Evolutionary conservation across 2,329 filamentous ascomycete genomes (phyloP), one percentile per base, ranked within the genome.

Genomic region (Chaetomium globosum): DNA sequence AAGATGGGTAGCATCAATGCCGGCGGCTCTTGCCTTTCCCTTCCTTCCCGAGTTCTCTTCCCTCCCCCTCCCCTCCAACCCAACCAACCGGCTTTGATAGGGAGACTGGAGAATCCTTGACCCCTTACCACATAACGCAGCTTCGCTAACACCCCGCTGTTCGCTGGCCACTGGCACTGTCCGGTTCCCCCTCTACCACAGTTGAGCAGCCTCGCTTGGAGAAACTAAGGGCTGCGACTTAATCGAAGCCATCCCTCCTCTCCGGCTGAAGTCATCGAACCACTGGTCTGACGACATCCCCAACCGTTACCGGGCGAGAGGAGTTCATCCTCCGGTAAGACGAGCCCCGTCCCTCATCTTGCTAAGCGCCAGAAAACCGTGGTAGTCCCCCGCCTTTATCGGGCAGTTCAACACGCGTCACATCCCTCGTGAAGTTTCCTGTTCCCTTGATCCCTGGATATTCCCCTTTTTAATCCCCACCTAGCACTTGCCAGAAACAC

Each of bases 51-150:
- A 61, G 54, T 46, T 43, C 54, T 51, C 48, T 59, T 54, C 28
- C 33, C 33, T 36, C 33, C 58, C 28, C 26, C 26, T n/a, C 26
- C 26, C 58, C 65, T 64, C 67, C 61, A 36, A 67, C 69, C 46
- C 68, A 72, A 67, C 69, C 69, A 72, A 64, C 63, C 65, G 61
- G 66, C 63, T n/a, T 67, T 63, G 67, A 66, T 59, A 65, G 62
- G 51, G 58, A 57, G 16, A 66, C 62, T 67, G 66, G 66, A 71
- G 67, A 68, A 74, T 66, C 73, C 73, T 68, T 70, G 69, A 67
- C 67, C 71, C 71, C 70, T 71, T 73, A 71, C 64, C 69, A 72
- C 71, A 70, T 72, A 72, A 69, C 70, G 65, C 65, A 70, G 63
- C 63, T 67, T 61, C 68, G 68, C 67, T 71, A 72, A 71, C 71